Base-by-base conservation (phyloP, 768 basidiomycete species). In the Baorangia bicolor region DNA sequence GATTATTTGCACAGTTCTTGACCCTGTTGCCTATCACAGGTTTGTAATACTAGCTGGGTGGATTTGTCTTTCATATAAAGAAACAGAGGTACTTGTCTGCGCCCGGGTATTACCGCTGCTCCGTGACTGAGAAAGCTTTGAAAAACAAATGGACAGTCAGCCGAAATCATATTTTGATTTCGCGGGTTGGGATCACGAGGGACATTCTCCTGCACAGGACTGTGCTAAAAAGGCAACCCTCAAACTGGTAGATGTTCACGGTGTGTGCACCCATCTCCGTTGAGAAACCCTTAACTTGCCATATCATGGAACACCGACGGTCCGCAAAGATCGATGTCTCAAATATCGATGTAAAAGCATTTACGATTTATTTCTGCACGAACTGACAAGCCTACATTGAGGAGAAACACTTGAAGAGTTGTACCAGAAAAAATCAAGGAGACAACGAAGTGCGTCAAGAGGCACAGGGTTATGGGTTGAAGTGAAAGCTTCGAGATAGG, bases 11-110 rank as follows among this genome's bases (percentile, higher is more conserved):
- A 31, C 31, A 35, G 38, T 49, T 52, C 60, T 59, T 63, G 69
- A 65, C 69, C 67, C 65, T 71, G 67, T 58, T 62, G 53, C 60
- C 63, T 56, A 67, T 67, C 64, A 56, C 46, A 48, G 53, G 53
- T 43, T 59, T 56, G 60, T 62, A 47, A 59, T 40, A 39, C 50
- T 30, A 44, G 48, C 12, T 42, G 55, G 40, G 55, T 49, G 44
- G 54, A 45, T 54, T 38, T 34, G 56, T 52, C 58, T 39, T 39
- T 58, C 52, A 50, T 27, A 55, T 35, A 44, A 41, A 49, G 52
- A 38, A 56, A 45, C 10, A 8, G 44, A 41, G 5, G 46, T 34
- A 49, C 53, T 46, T 35, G 45, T 45, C 53, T 35, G 62, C 23
- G 18, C 35, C 28, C 54, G 52, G 61, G 20, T 55, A 30, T 49